Evolutionary conservation across 768 basidiomycete species (phyloP), one percentile per base, ranked within the genome.

Genomic region (Lentinula detonsa): DNA sequence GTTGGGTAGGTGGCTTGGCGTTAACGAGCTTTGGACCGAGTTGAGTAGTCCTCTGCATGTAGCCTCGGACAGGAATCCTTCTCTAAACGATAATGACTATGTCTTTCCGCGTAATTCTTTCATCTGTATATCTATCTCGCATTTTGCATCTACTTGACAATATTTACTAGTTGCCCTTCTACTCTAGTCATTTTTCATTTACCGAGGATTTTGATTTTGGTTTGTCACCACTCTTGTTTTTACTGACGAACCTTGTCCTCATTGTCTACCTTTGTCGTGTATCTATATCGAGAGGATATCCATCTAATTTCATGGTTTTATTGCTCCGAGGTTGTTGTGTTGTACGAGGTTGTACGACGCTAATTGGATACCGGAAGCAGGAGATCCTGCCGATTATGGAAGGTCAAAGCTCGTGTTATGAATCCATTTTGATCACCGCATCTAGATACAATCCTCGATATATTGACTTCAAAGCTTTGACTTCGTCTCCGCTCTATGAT

Each of bases 1-100:
- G 77, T 21, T 83, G 80, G 78, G 69, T 80, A 57, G 83, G 83
- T 50, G 75, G 76, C 31, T 69, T 84, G 68, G 82, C 83, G 10
- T 71, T 83, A 46, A 80, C 78, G 35, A 81, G 82, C 61, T 84
- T 83, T 66, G 76, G 76, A 52, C 67, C 69, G n/a, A 49, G 59
- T 52, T 59, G 54, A 62, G 80, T 80, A 54, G 46, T 48, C 21
- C 43, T 16, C 10, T 48, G 46, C 21, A 48, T 18, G 46, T 70
- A 70, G 37, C 40, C 65, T 63, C 16, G 31, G 60, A 46, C 63
- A n/a, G n/a, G 39, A 11, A 45, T 34, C 4, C 33, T 28, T 9
- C 13, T 18, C 46, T 15, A 60, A 18, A 33, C 42, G 4, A 23
- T 49, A 7, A 59, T 46, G 16, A 28, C 11, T 13, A 16, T 48